Evolutionary conservation across 345 rosid genomes (phyloP), one percentile per base, ranked within the genome.

Genomic region (Hibiscus syriacus): DNA sequence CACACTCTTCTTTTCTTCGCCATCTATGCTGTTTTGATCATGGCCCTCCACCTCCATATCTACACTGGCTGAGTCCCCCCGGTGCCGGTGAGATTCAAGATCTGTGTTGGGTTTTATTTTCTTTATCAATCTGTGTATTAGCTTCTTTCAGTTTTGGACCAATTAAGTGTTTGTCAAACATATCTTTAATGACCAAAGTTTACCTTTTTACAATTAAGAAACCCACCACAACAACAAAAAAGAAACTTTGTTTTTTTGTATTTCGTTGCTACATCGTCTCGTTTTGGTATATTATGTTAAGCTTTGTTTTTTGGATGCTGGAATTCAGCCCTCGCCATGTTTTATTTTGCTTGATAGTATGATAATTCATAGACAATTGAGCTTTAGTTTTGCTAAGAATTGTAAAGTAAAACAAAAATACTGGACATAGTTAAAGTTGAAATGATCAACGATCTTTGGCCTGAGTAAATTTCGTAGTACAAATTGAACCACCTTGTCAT

Each of bases 1-100:
- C 99, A 94, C 81, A 78, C 97, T 39, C 82, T 92, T 73, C 72
- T 94, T 79, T 94, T 91, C 86, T 92, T 94, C 78, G 71, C 86
- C 49, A 71, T 85, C 55, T 89, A 91, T 67, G 78, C 98, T n/a
- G 72, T 94, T 73, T 77, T 94, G 72, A 75, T 90, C 83, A 36
- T 94, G 70, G 99, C 87, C 5, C 79, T 88, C 57, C 87, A 83
- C 70, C 77, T 92, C 68, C 99, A 92, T 76, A 88, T 94, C 92
- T 86, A 90, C 69, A 80, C 90, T n/a, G 97, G 93, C 2, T 92
- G 75, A 82, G 54, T 17, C 5, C 14, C 20, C 50, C 14, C 49
- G 16, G 20, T 29, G 8, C 14, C 50, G 70, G 71, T 54, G 61
- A 68, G 71, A 55, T 19, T 63, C 54, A 10, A 63, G 71, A 55